phyloP scores from a whole-genome alignment of 768 basidiomycete species.

The Suillus hirtellus region DNA sequence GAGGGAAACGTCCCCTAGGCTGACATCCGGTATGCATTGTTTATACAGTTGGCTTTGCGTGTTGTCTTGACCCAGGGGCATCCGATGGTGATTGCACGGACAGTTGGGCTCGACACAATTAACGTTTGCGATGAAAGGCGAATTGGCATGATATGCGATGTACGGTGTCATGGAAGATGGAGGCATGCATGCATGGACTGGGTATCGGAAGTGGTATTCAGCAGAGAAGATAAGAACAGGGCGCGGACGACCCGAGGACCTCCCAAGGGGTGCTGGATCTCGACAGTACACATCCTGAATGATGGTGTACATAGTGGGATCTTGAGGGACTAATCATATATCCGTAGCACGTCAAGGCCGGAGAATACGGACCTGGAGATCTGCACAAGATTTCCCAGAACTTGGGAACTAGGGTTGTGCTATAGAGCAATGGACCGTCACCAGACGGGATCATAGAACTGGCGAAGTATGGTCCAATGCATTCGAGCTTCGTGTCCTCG shows the following conservation, averaged over 20 bases:
- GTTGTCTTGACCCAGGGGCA: neutral
- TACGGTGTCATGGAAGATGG: slow-evolving; percentile 19
- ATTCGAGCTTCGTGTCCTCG: slow-evolving; percentile 32
- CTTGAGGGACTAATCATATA: slow-evolving; percentile 33
- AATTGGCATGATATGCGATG: neutral
- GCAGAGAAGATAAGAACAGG: slow-evolving; percentile 51
- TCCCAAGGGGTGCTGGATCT: slow-evolving; percentile 21
- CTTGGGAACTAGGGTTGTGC: slow-evolving; percentile 58
- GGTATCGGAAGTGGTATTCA: slow-evolving; percentile 56
- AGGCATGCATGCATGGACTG: slow-evolving; percentile 18
- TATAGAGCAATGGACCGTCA: slow-evolving; percentile 51
- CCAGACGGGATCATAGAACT: slow-evolving; percentile 10
- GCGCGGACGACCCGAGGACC: slow-evolving; percentile 23
- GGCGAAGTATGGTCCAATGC: slow-evolving; percentile 34
- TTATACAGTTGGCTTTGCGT: slow-evolving; percentile 29
- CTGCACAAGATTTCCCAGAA: slow-evolving; percentile 66
- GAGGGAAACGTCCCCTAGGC: slow-evolving; percentile 24
- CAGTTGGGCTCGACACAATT: slow-evolving; percentile 4
- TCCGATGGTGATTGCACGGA: neutral
- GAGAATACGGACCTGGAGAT: slow-evolving; percentile 45
- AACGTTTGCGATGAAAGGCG: slow-evolving; percentile 2
- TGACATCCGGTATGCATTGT: slow-evolving; percentile 32
- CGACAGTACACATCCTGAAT: slow-evolving; percentile 54
- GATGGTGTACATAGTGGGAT: slow-evolving; percentile 67
- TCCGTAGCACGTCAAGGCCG: slow-evolving; percentile 20